Evolutionary conservation across 208 protist species (phyloP).

Genomic region (Crithidia mellificae): DNA sequence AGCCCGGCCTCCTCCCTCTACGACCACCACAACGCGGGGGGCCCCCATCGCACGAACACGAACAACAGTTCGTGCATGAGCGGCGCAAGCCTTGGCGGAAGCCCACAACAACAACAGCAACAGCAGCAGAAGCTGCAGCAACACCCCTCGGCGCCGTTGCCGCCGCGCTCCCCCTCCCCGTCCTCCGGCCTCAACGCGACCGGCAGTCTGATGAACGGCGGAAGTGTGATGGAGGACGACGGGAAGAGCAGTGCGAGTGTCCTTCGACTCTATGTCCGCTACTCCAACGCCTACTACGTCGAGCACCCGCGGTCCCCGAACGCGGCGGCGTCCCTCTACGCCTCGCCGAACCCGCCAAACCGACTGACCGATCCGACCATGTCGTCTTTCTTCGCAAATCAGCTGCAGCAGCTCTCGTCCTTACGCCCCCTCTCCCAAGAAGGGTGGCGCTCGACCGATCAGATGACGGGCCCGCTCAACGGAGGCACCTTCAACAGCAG

Average conservation of each 20-base stretch:
- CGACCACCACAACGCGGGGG: neutral
- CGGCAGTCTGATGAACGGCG: neutral
- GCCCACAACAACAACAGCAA: neutral
- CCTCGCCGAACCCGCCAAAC: slow-evolving; percentile 1
- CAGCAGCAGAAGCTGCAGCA: too few relatives aligned
- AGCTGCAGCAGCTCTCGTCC: slow-evolving; percentile 28
- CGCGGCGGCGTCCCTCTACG: slow-evolving; percentile 2
- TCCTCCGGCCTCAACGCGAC: slow-evolving; percentile 7
- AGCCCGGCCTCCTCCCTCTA: neutral
- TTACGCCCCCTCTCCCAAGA: neutral
- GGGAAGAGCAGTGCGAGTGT: slow-evolving; percentile 54
- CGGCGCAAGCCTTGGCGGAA: neutral
- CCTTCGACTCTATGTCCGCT: slow-evolving; percentile 82
- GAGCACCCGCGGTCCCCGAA: slow-evolving; percentile 18
- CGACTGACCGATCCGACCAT: slow-evolving; percentile 1
- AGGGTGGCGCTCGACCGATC: slow-evolving; percentile 1
- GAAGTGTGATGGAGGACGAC: slow-evolving; percentile 17
- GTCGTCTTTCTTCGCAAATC: slow-evolving; percentile 19
- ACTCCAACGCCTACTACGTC: slow-evolving; percentile 51
- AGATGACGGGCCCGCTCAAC: neutral
- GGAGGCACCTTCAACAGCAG: neutral
- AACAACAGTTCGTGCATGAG: slow-evolving; percentile 5
- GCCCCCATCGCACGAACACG: neutral
- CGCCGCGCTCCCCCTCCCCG: neutral
- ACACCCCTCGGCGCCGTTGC: too few relatives aligned